These are phyloP conservation scores for Silene coronaria DNA, from an alignment of 179 eudicot genomes.

Conservation along the genomic window DNA sequence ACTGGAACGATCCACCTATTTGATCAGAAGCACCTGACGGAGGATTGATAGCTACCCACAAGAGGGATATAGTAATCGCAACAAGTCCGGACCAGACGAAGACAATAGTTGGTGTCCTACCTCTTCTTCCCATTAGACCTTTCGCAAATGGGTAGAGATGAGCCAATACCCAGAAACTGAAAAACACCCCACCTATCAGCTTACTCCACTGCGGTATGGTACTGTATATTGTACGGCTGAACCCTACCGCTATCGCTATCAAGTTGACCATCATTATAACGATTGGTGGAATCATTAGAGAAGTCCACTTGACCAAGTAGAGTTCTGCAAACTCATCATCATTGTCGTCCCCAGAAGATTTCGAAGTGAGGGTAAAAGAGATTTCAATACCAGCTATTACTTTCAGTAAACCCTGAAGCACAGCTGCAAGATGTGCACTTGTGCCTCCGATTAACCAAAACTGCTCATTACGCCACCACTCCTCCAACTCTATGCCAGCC, in stretches of 20 bases:
- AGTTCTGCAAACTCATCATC: constrained; percentile 88
- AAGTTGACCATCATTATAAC: constrained; percentile 72
- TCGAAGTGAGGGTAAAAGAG: constrained; percentile 76
- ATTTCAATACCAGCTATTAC: constrained; percentile 85
- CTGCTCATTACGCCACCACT: constrained; percentile 95
- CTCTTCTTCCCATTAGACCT: constrained; percentile 91
- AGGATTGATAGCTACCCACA: constrained; percentile 89
- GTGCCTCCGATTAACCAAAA: constrained; percentile 95
- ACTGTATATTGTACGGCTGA: constrained; percentile 83
- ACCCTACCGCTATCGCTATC: constrained; percentile 80
- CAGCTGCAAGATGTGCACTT: constrained; percentile 89
- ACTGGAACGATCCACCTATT: constrained; percentile 91
- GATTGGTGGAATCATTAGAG: constrained; percentile 80
- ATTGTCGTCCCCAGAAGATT: constrained; percentile 66
- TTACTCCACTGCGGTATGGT: constrained; percentile 84
- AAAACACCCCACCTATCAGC: constrained; percentile 81
- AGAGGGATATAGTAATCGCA: constrained; percentile 73
- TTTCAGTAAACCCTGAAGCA: constrained; percentile 74
- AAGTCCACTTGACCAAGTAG: constrained; percentile 73
- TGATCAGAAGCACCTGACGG: constrained; percentile 49
- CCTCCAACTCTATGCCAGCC: constrained; percentile 77
- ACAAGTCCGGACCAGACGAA: constrained; percentile 89
- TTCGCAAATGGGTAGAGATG: constrained; percentile 90
- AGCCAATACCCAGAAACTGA: constrained; percentile 92
- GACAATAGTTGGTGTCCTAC: constrained; percentile 79